Evolutionary conservation across 345 rosid species (phyloP), one percentile per base, ranked within the genome.

Genomic region (Eucalyptus regnans): DNA sequence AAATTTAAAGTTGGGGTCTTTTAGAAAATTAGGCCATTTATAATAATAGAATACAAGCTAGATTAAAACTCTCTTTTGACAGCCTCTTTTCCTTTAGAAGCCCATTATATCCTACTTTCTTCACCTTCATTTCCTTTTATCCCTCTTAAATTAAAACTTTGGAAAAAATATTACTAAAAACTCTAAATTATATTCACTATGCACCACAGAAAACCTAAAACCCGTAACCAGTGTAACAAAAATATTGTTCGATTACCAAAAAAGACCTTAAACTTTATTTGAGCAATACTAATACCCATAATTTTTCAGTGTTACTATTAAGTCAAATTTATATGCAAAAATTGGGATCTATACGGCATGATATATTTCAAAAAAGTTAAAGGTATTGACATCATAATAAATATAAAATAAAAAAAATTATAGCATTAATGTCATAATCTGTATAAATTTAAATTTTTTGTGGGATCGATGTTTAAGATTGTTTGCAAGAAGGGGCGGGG

Each of bases 261-360:
- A 33, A 33, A 33, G 17, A 68, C 3, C 12, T 1, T 37, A 9
- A 71, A 71, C 8, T 71, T 33, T 33, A 29, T 9, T 5, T 12
- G 1, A 33, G 44, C 11, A 12, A 17, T 11, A 5, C 1, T 10
- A 9, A 71, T 68, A 31, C 22, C 3, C 79, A 8, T 33, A 33
- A 17, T 17, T 9, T 17, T 71, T 7, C 1, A 0, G 25, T 71
- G 25, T 33, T 11, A 33, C 12, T 11, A 17, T 3, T 17, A 33
- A 9, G 11, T 43, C 46, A 68, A 33, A 71, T 31, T 37, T 71
- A 9, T 37, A 71, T 12, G 12, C 12, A n/a, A 66, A 31, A 68
- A 4, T 16, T 9, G 7, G 7, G 46, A 71, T 41, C 12, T 71
- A 20, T 5, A 0, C 0, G 2, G 8, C 27, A 41, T 76, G 12